Conservation (phyloP, 768 basidiomycete genomes). For the Panaeolus cyanescens region DNA sequence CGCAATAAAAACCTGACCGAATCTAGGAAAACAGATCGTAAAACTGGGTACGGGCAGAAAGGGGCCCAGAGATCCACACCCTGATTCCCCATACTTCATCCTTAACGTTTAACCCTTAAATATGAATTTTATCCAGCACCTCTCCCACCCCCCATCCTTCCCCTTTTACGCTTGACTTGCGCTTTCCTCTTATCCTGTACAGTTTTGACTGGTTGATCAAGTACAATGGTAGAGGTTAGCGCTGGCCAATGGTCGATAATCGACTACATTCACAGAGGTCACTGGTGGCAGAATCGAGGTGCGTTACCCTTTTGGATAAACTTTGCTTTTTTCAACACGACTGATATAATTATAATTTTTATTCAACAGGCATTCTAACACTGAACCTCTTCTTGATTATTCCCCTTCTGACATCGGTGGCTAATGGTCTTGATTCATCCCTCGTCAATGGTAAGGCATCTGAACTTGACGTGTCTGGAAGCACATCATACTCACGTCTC, state of each 20-base stretch:
- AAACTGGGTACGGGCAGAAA: slow-evolving; percentile 2
- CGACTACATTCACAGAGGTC: slow-evolving; percentile 59
- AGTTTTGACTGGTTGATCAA: not conserved
- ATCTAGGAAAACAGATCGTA: not conserved
- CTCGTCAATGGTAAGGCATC: slow-evolving; percentile 51
- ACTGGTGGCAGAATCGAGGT: slow-evolving; percentile 68
- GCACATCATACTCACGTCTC: not conserved
- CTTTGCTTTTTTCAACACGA: not conserved
- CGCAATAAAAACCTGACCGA: not conserved
- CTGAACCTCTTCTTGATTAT: slow-evolving; percentile 61
- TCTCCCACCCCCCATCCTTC: slow-evolving; percentile 1
- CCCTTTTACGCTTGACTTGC: not conserved
- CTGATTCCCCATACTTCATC: not conserved
- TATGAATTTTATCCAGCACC: slow-evolving; percentile 1
- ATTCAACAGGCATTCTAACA: slow-evolving; percentile 49
- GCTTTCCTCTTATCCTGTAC: not conserved
- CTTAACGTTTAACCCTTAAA: slow-evolving; percentile 2
- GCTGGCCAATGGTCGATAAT: slow-evolving; percentile 41
- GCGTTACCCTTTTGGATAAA: slow-evolving; percentile 9
- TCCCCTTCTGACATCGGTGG: slow-evolving; percentile 64
- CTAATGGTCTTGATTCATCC: slow-evolving; percentile 73
- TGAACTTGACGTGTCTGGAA: not conserved
- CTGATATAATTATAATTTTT: not conserved
- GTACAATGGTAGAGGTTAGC: not conserved
- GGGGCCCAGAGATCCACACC: slow-evolving; percentile 2